These are phyloP conservation scores for Musa acuminata DNA, from an alignment of 176 grass and related monocot genomes.

Conservation along the genomic window DNA sequence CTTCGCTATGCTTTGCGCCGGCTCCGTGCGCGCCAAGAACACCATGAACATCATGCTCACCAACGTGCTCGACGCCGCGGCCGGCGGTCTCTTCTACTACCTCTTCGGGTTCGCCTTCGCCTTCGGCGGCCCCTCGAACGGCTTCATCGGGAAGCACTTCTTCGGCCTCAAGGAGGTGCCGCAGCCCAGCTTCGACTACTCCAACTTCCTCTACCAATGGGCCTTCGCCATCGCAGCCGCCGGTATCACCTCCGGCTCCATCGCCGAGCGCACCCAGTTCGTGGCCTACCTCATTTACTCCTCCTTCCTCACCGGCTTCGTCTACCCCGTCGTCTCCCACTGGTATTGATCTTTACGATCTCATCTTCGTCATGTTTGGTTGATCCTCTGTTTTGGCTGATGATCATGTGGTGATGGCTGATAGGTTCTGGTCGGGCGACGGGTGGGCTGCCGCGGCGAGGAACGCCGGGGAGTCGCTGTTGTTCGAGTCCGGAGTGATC, in stretches of 20 bases:
- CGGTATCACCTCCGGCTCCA: conserved; percentile 34
- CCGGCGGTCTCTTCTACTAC: conserved; percentile 29
- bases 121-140: conserved; percentile 28
- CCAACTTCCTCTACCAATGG: conserved; percentile 36
- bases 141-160: conserved; percentile 27
- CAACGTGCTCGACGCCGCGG: conserved; percentile 25
- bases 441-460: conserved; percentile 4
- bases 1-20: conserved; percentile 36
- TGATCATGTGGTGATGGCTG: not conserved
- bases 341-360: conserved; percentile 4
- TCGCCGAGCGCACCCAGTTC: conserved; percentile 31
- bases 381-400: not conserved
- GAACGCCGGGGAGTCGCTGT: not conserved
- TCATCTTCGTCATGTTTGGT: too few relatives aligned
- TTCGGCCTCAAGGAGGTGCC: conserved; percentile 22
- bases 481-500: not conserved
- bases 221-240: conserved; percentile 30
- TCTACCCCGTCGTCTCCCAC: conserved; percentile 35
- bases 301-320: conserved; percentile 30
- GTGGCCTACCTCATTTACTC: conserved; percentile 33
- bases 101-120: conserved; percentile 36
- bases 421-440: conserved; percentile 11
- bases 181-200: conserved; percentile 23
- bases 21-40: conserved; percentile 25
- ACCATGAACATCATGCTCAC: conserved; percentile 33